Evolutionary conservation across 1,139 yeast genomes (phyloP), one percentile per base, ranked within the genome.

Genomic region (Magnusiomyces tetraspermus): DNA sequence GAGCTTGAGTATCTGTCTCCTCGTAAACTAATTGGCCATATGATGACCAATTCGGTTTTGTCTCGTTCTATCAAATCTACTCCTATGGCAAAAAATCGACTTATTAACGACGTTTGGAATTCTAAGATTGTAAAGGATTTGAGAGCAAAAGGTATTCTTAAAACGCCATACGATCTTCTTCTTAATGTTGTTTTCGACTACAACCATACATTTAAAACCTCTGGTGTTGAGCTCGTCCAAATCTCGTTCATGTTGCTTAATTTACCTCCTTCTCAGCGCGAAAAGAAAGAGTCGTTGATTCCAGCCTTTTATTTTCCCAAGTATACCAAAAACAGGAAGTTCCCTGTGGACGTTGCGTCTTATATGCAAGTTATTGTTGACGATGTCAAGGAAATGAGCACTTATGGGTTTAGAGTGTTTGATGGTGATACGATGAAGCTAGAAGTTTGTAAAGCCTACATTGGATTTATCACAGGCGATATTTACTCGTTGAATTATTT

Each of bases 381-480:
- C 28, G 46, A 43, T 30, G 13, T 28, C 10, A 43, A 43, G 13
- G 46, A 43, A 10, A 26, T 43, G 31, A 36, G 46, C 22, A 19
- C 22, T 15, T 8, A 15, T 43, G 46, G 46, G 6, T 43, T 43
- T 13, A 3, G 46, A 28, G 36, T 26, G 3, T 43, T n/a, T n/a
- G 46, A 43, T 28, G 33, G 17, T 5, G 46, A 43, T n/a, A 23
- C 21, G 13, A 13, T 11, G 21, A 26, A 43, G 17, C 28, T 17
- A 15, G 33, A 26, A 26, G 21, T 43, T 30, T 26, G 31, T 22
- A 43, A 43, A 23, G 46, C 23, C 8, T 28, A 43, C n/a, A 8
- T 43, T 24, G 46, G 46, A 30, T 43, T 43, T 43, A 28, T 43
- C n/a, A 43, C 46, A 5, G 46, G 36, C 2, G 46, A 43, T 19